Conservation (phyloP, 768 basidiomycete species). For the Calocybe cyanea region DNA sequence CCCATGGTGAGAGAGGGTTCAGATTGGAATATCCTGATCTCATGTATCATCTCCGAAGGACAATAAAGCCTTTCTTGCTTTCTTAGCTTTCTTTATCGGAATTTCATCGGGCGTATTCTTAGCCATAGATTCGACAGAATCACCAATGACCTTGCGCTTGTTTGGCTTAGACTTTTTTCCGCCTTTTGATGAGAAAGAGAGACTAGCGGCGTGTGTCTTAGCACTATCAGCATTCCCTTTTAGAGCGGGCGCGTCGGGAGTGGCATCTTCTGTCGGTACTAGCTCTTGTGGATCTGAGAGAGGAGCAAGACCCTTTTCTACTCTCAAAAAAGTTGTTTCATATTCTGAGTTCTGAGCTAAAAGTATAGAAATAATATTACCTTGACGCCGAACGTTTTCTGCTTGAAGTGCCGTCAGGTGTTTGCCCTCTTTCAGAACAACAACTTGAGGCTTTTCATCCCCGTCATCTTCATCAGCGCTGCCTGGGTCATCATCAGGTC, state of each 20-base stretch:
- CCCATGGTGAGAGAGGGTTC: no score
- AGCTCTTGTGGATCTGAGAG: constrained; percentile 36
- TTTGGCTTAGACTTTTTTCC: constrained; percentile 23
- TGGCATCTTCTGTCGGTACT: constrained; percentile 11
- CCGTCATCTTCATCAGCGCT: constrained; percentile 68
- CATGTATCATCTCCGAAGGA: constrained; percentile 60
- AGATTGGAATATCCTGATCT: no score
- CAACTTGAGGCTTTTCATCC: constrained; percentile 86
- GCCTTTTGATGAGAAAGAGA: constrained; percentile 42
- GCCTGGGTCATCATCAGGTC: constrained; percentile 64
- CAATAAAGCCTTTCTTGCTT: constrained; percentile 42
- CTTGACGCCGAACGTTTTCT: constrained; percentile 72
- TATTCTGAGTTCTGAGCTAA: no score
- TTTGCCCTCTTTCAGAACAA: constrained; percentile 85
- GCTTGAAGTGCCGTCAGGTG: constrained; percentile 78
- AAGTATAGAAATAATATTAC: constrained; percentile 28
- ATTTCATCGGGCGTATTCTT: constrained; percentile 28
- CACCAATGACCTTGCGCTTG: constrained; percentile 38
- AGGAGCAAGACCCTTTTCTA: constrained; percentile 63
- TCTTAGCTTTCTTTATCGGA: constrained; percentile 56
- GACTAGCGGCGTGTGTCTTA: constrained; percentile 24
- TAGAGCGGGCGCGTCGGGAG: constrained; percentile 7
- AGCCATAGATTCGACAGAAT: constrained; percentile 22
- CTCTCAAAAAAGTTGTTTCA: background rate
- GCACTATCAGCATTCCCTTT: constrained; percentile 8